These are phyloP conservation scores for Helichrysum umbraculigerum DNA, from an alignment of 129 eudicot species.

Conservation along the genomic window DNA sequence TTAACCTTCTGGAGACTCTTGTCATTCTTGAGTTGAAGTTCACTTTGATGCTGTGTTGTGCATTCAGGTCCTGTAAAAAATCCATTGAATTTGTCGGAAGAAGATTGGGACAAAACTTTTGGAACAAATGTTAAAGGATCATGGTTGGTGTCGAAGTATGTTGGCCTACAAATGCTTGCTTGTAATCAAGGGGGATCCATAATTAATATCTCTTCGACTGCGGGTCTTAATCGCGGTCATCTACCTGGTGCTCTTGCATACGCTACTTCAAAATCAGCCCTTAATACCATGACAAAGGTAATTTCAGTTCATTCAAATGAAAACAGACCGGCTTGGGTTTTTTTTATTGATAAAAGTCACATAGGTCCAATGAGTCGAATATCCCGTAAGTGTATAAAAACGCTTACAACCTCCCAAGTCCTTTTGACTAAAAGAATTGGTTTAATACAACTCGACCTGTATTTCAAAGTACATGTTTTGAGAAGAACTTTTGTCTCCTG, in stretches of 20 bases:
- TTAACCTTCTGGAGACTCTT: neutral
- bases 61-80: conserved; percentile 48
- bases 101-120: conserved; percentile 54
- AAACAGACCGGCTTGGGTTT: neutral
- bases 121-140: conserved; percentile 63
- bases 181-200: conserved; percentile 59
- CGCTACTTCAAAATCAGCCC: conserved; percentile 54
- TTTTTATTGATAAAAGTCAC: no score
- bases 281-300: conserved; percentile 51
- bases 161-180: conserved; percentile 58
- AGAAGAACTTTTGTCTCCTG: no score
- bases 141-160: conserved; percentile 64
- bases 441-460: no score
- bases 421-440: no score
- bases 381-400: no score
- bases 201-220: conserved; percentile 61
- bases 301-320: neutral
- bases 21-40: conserved; percentile 2
- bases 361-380: no score
- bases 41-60: neutral
- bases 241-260: conserved; percentile 60
- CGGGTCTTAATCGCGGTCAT: conserved; percentile 68
- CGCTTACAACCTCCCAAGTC: no score
- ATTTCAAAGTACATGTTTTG: no score
- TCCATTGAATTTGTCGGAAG: conserved; percentile 57